Evolutionary conservation across 2,329 filamentous ascomycete species (phyloP).

Genomic region (Aspergillus tubingensis): DNA sequence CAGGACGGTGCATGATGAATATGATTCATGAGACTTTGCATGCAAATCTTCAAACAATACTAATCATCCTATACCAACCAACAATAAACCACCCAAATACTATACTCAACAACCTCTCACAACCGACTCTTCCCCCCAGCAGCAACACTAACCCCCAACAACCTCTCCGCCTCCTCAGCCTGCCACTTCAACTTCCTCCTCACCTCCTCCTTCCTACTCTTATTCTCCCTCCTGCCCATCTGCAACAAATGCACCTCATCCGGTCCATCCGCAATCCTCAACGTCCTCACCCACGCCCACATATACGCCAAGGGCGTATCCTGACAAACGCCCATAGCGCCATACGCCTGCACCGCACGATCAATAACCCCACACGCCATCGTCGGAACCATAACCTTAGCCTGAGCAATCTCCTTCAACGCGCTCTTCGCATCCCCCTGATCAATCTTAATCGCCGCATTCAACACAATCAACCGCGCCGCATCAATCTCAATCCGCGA

Average conservation of each 20-base stretch:
- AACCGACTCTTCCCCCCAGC: slow-evolving; percentile 41
- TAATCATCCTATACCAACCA: background rate
- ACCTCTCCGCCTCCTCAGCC: slow-evolving; percentile 38
- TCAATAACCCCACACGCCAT: slow-evolving; percentile 86
- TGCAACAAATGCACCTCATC: slow-evolving; percentile 85
- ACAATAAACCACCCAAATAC: no score
- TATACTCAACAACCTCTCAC: slow-evolving; percentile 16
- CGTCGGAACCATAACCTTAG: slow-evolving; percentile 86
- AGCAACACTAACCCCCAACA: slow-evolving; percentile 32
- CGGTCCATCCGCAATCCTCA: slow-evolving; percentile 87
- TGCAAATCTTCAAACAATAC: slow-evolving; percentile 6
- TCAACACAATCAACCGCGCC: slow-evolving; percentile 84
- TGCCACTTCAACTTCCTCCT: slow-evolving; percentile 48
- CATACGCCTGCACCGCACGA: slow-evolving; percentile 89
- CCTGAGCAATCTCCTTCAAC: slow-evolving; percentile 89
- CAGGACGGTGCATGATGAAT: background rate
- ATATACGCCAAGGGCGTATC: slow-evolving; percentile 87
- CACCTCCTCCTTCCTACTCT: slow-evolving; percentile 49
- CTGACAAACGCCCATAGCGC: slow-evolving; percentile 86
- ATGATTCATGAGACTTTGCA: background rate
- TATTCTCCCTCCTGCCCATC: slow-evolving; percentile 59
- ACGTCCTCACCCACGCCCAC: slow-evolving; percentile 78
- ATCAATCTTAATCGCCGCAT: slow-evolving; percentile 95
- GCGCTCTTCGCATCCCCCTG: slow-evolving; percentile 83
- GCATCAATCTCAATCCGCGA: slow-evolving; percentile 93